Conservation (phyloP, 352 stramenopile species). For the Phytophthora sansomeana region DNA sequence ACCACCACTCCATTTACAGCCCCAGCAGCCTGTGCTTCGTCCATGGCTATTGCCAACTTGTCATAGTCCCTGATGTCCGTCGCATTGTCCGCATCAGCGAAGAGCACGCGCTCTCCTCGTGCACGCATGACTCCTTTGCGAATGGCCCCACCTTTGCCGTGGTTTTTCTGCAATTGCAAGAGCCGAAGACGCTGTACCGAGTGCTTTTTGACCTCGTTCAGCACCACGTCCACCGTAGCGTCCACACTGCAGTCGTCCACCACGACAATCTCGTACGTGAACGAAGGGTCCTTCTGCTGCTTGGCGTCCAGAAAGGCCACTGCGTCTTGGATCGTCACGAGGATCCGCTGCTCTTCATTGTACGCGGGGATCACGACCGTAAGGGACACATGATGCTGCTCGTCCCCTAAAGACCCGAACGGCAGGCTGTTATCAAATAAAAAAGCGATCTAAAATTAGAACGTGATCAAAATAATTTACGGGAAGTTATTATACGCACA, state of each 20-base stretch:
- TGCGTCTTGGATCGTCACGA: constrained; percentile 91
- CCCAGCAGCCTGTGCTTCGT: constrained; percentile 31
- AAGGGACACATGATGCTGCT: constrained; percentile 64
- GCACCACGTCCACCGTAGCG: constrained; percentile 75
- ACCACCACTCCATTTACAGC: constrained; percentile 69
- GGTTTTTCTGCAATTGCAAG: constrained; percentile 85
- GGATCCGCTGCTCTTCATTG: constrained; percentile 94
- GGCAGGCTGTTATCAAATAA: constrained; percentile 35
- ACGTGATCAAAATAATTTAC: not conserved
- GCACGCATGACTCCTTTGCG: constrained; percentile 90
- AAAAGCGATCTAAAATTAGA: not conserved
- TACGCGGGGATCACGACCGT: constrained; percentile 95
- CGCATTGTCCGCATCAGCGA: constrained; percentile 94
- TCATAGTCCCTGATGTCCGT: constrained; percentile 92
- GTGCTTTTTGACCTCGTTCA: constrained; percentile 56
- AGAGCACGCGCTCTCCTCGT: constrained; percentile 84
- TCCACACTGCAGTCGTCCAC: constrained; percentile 94
- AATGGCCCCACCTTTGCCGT: constrained; percentile 93
- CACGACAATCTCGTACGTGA: constrained; percentile 91
- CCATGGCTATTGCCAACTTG: constrained; percentile 73
- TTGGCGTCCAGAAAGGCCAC: constrained; percentile 89
- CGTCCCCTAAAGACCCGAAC: constrained; percentile 73
- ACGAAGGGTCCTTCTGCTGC: constrained; percentile 47
- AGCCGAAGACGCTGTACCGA: constrained; percentile 74
- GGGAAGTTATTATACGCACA: constrained; percentile 40